Evolutionary conservation across 768 basidiomycete genomes (phyloP).

Genomic region (Auricularia sp.): DNA sequence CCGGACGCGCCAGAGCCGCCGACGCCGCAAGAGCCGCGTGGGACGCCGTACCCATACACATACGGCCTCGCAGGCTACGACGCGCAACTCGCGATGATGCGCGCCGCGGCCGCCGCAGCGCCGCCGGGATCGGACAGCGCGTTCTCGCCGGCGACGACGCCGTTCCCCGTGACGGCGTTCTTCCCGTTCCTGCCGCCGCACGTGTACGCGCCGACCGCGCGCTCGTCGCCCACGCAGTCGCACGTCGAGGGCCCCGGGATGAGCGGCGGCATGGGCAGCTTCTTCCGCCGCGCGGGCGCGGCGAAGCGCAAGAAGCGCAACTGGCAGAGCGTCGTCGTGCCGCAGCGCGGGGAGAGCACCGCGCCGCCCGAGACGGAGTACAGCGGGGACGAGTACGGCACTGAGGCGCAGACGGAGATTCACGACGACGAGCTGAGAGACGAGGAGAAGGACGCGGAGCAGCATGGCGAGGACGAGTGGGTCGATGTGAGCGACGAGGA

Average conservation of each 20-base stretch:
- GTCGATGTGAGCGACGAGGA: conserved; percentile 5
- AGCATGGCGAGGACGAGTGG: conserved; percentile 5
- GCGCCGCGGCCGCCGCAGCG: neutral
- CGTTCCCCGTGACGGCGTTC: neutral
- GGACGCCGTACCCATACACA: conserved; percentile 74
- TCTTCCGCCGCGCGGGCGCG: conserved; percentile 23
- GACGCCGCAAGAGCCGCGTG: conserved; percentile 56
- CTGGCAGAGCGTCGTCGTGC: conserved; percentile 6
- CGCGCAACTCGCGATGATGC: neutral
- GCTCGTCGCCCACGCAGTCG: neutral
- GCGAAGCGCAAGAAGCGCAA: conserved; percentile 11
- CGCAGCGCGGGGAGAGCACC: conserved; percentile 1
- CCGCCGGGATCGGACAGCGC: neutral
- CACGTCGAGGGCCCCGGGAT: neutral
- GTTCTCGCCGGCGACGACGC: neutral
- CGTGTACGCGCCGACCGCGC: neutral
- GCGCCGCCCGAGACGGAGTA: conserved; percentile 28
- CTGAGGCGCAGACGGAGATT: conserved; percentile 27
- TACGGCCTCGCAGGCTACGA: conserved; percentile 24
- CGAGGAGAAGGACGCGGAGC: conserved; percentile 2
- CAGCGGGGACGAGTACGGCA: neutral
- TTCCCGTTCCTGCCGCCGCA: neutral
- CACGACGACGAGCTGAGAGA: conserved; percentile 53
- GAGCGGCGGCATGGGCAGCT: neutral
- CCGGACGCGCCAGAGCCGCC: conserved; percentile 73